A percentile compares a stretch with the other conserved stretches of the same genome.
Conservation (phyloP, 768 basidiomycete genomes). For the Pleurotus cornucopiae region DNA sequence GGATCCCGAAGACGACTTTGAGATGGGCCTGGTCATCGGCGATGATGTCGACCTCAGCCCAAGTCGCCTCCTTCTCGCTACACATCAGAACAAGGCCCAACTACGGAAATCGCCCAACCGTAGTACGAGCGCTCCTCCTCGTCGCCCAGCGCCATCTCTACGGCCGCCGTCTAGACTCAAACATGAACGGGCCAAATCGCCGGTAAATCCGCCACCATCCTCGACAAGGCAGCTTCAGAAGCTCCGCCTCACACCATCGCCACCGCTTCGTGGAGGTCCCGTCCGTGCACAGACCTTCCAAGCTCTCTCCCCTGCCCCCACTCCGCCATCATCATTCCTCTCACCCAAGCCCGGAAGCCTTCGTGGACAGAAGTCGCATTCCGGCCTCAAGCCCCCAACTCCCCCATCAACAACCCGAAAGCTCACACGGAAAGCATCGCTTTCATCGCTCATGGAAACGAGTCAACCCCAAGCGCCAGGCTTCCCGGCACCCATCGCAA, state of each 20-base stretch:
- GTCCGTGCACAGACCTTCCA: slow-evolving; percentile 61
- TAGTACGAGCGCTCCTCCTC: slow-evolving; percentile 57
- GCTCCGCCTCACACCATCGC: slow-evolving; percentile 65
- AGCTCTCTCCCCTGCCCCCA: slow-evolving; percentile 45
- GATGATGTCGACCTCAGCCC: slow-evolving; percentile 82
- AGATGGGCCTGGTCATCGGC: slow-evolving; percentile 78
- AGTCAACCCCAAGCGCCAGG: slow-evolving; percentile 53
- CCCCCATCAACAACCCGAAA: slow-evolving; percentile 62
- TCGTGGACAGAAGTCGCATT: slow-evolving; percentile 81
- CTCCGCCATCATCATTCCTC: slow-evolving; percentile 53
- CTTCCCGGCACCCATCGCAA: slow-evolving; percentile 39
- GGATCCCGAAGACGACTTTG: slow-evolving; percentile 82
- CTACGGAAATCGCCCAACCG: slow-evolving; percentile 36
- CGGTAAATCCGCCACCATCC: slow-evolving; percentile 63
- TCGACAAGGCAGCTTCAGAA: slow-evolving; percentile 66
- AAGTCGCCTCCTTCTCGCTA: slow-evolving; percentile 58
- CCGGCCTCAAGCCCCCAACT: slow-evolving; percentile 72
- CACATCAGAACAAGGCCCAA: slow-evolving; percentile 36
- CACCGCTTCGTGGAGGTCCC: slow-evolving; percentile 44
- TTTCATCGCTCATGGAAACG: slow-evolving; percentile 69
- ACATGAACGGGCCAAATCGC: slow-evolving; percentile 68
- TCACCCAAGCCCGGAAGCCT: slow-evolving; percentile 69
- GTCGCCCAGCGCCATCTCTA: slow-evolving; percentile 36
- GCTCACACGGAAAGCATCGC: slow-evolving; percentile 72
- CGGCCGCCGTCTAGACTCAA: slow-evolving; percentile 65